Evolutionary conservation across 768 basidiomycete genomes (phyloP), one percentile per base, ranked within the genome.

Genomic region (Lactarius hengduanensis): DNA sequence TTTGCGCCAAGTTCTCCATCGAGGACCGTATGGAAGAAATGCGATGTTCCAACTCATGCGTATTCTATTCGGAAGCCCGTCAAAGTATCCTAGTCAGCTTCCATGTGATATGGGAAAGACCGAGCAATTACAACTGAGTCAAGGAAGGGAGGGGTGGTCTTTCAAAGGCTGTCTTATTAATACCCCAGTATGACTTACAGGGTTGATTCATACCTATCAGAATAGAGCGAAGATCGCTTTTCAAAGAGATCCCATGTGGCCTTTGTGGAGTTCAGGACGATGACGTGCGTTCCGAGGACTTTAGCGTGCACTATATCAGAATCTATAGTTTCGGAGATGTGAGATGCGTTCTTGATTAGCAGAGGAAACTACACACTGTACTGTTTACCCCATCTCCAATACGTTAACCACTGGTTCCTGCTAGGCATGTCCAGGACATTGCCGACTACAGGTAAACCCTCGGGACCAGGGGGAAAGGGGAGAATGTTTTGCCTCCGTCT

Each of bases 231-330:
- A 7, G 59, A 61, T 38, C 60, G 59, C 3, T 28, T 20, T 7
- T 57, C 56, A 18, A 66, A 56, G 22, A 66, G 45, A 7, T 66
- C 65, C 9, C 34, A 61, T 20, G 60, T 56, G 4, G 60, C 59
- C 34, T 56, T 61, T 9, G 60, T 54, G 30, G 65, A 66, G 59
- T 62, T 66, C 41, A 66, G 13, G 15, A 66, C 40, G 13, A 66
- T 43, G 11, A 57, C 61, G 26, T 61, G 50, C n/a, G 59, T 61
- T 18, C 60, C 60, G 6, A 61, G 41, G 4, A 66, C 32, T 4
- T 18, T 30, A 30, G 47, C 30, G 15, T 66, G 65, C n/a, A 66
- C 56, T 38, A 66, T 15, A 45, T 66, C 65, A 1, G 64, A 65
- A 4, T 36, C 57, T 58, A 4, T 26, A 13, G 11, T 32, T 4